Evolutionary conservation across 768 basidiomycete species (phyloP), one percentile per base, ranked within the genome.

Genomic region (Leccinum subgranulosum): DNA sequence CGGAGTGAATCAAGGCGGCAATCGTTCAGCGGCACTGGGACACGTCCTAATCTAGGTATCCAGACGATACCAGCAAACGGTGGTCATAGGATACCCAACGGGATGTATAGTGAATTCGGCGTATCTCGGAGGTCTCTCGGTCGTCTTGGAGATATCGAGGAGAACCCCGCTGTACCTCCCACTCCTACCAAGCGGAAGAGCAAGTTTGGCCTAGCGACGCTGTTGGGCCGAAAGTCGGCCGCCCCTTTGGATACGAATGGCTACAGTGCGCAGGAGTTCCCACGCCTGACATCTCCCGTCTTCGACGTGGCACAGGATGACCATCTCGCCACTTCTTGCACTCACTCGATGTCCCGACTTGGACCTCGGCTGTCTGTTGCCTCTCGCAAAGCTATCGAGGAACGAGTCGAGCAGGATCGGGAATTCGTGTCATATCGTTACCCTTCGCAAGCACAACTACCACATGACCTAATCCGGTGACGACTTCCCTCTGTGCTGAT

Each of bases 351-450:
- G 19, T 81, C 83, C 33, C 74, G 83, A 25, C 77, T 75, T 8
- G 75, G 72, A 31, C 75, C 83, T 49, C 79, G 87, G 53, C 77
- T 85, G 77, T 88, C 87, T 43, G 75, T 84, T 19, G 78, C 79
- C 10, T 85, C 87, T 17, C 81, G 86, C 55, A 91, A 85, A 75
- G 84, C 84, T 49, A 77, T 91, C 54, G 88, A 90, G 64, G 84
- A 87, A 63, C 78, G 90, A 21, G 89, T 94, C n/a, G 80, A 86
- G n/a, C 92, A 90, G 72, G 90, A 92, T 69, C 73, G 82, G 3
- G 88, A 92, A 17, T 93, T 94, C 66, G 85, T 93, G 58, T 89
- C 91, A 4, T 92, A 93, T 69, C 84, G 91, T 41, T 94, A 94
- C 71, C 92, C 92, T 7, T 92, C 90, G 14, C 82, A 79, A 60